These are phyloP conservation scores for Xylaria sp. DNA, from an alignment of 2,329 filamentous ascomycete species.

Conservation along the genomic window DNA sequence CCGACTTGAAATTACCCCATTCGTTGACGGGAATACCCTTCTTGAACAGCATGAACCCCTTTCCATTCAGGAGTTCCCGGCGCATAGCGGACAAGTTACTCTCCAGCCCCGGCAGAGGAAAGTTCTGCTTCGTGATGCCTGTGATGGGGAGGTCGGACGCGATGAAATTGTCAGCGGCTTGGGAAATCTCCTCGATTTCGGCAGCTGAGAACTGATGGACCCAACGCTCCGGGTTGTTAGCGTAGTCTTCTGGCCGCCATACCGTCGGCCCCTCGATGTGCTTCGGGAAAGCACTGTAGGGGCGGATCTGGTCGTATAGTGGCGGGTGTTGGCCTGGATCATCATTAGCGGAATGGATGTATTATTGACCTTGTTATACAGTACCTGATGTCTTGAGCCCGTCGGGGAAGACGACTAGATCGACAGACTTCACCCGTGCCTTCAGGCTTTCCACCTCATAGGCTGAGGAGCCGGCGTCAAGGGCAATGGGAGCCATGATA, in stretches of 20 bases:
- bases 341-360: slow-evolving; percentile 41
- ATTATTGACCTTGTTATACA: slow-evolving; percentile 8
- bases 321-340: slow-evolving; percentile 73
- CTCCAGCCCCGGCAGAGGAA: slow-evolving; percentile 68
- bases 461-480: slow-evolving; percentile 40
- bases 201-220: slow-evolving; percentile 71
- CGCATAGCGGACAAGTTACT: slow-evolving; percentile 66
- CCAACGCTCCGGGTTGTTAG: slow-evolving; percentile 72
- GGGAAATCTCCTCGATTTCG: slow-evolving; percentile 71
- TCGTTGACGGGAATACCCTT: slow-evolving; percentile 81
- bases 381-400: slow-evolving; percentile 66
- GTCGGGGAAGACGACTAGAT: slow-evolving; percentile 67
- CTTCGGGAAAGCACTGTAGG: slow-evolving; percentile 73
- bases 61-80: slow-evolving; percentile 79
- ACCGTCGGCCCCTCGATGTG: slow-evolving; percentile 73
- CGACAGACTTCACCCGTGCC: slow-evolving; percentile 40
- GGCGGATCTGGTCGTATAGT: slow-evolving; percentile 67
- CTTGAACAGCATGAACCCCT: slow-evolving; percentile 85
- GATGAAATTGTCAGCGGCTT: slow-evolving; percentile 72
- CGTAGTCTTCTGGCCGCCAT: slow-evolving; percentile 73
- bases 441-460: slow-evolving; percentile 44
- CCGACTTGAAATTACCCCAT: slow-evolving; percentile 84
- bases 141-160: slow-evolving; percentile 69
- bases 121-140: slow-evolving; percentile 69
- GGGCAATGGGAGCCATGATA: slow-evolving; percentile 47